A percentile compares a stretch with the other conserved stretches of the same genome.
Conservation (phyloP, 768 basidiomycete species). For the Xerocomus brunneocitrinus region DNA sequence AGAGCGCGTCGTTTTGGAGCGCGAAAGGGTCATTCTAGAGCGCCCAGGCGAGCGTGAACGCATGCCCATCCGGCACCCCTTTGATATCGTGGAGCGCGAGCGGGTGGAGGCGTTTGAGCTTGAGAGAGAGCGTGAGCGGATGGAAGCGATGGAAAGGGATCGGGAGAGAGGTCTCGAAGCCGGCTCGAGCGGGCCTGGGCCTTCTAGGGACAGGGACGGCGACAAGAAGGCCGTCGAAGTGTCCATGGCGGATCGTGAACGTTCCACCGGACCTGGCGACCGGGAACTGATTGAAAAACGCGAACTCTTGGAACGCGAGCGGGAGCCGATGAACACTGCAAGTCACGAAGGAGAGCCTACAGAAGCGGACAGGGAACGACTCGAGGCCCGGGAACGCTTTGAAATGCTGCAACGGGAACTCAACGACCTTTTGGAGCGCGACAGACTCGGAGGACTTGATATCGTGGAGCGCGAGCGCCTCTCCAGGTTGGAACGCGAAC, state of each 20-base stretch:
- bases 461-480: slow-evolving; percentile 28
- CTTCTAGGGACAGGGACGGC: slow-evolving; percentile 20
- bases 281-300: slow-evolving; percentile 21
- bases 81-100: slow-evolving; percentile 24
- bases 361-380: slow-evolving; percentile 26
- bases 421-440: slow-evolving; percentile 27
- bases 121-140: slow-evolving; percentile 31
- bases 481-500: slow-evolving; percentile 27
- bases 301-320: slow-evolving; percentile 25
- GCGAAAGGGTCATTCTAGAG: slow-evolving; percentile 20
- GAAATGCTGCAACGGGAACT: slow-evolving; percentile 34
- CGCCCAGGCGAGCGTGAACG: slow-evolving; percentile 26
- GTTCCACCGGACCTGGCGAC: slow-evolving; percentile 15
- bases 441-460: slow-evolving; percentile 28
- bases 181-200: background rate
- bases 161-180: slow-evolving; percentile 26
- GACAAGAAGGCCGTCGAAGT: slow-evolving; percentile 20
- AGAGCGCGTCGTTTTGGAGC: slow-evolving; percentile 23
- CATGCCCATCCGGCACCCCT: slow-evolving; percentile 16
- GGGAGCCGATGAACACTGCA: slow-evolving; percentile 12
- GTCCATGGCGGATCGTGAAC: slow-evolving; percentile 17
- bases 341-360: slow-evolving; percentile 20
- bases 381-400: slow-evolving; percentile 22
- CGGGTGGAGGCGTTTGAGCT: slow-evolving; percentile 29
- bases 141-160: slow-evolving; percentile 28